These are phyloP conservation scores for Leccinum cinnamomeum DNA, from an alignment of 1,284 basidiomycete species.

Conservation along the genomic window DNA sequence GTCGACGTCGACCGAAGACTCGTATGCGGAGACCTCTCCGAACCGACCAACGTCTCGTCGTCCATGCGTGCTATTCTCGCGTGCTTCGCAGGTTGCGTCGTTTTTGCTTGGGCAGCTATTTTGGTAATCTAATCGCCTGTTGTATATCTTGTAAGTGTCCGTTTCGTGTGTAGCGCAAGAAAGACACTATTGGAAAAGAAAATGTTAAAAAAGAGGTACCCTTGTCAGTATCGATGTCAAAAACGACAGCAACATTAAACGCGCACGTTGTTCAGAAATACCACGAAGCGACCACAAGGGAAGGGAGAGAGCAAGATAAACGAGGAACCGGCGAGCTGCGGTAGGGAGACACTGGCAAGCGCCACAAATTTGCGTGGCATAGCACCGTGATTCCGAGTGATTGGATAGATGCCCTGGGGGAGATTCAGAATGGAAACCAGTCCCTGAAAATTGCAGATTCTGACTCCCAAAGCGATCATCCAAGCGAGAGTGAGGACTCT, in stretches of 20 bases:
- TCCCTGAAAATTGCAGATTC: conserved; percentile 4
- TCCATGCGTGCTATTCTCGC: conserved; percentile 17
- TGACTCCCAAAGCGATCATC: not conserved
- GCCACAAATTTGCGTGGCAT: conserved; percentile 12
- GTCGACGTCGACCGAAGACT: conserved; percentile 25
- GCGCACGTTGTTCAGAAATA: conserved; percentile 1
- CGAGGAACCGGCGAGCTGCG: conserved; percentile 17
- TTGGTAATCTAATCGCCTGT: not conserved
- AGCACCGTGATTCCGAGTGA: conserved; percentile 16
- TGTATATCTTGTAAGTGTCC: not conserved
- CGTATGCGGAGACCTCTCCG: conserved; percentile 19
- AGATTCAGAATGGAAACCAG: conserved; percentile 24
- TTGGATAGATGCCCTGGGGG: not conserved
- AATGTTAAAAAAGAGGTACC: not conserved
- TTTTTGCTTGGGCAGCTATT: not conserved
- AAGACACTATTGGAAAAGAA: not conserved
- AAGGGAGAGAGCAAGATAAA: not conserved
- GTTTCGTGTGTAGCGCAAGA: not conserved
- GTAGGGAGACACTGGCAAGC: not conserved
- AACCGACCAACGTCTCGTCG: conserved; percentile 29
- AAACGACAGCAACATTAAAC: not conserved
- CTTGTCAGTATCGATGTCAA: conserved; percentile 10
- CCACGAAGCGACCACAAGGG: conserved; percentile 20
- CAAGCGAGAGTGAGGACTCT: not conserved
- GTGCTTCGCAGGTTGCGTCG: not conserved